These are phyloP conservation scores for Ogataea allantospora DNA, from an alignment of 805 yeast species.

Conservation along the genomic window DNA sequence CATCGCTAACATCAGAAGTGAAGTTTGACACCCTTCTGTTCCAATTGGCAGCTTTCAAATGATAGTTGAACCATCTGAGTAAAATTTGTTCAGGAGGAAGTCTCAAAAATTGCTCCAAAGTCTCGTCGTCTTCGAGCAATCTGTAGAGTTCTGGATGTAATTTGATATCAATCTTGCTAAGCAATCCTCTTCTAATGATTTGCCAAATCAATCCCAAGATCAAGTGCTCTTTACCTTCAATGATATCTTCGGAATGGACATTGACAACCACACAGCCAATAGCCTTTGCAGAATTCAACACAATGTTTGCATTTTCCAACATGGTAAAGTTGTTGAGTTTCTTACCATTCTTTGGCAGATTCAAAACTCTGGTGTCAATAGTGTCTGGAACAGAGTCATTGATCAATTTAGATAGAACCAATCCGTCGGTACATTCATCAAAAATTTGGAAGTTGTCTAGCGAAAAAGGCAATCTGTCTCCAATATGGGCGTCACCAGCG, in stretches of 20 bases:
- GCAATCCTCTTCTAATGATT: constrained; percentile 92
- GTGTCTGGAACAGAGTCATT: constrained; percentile 98
- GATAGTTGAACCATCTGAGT: constrained; percentile 96
- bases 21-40: constrained; percentile 83
- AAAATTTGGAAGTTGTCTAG: constrained; percentile 92
- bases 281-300: constrained; percentile 97
- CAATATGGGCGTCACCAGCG: constrained; percentile 84
- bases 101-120: constrained; percentile 92
- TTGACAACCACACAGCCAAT: constrained; percentile 98
- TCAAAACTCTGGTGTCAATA: constrained; percentile 94
- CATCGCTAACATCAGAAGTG: constrained; percentile 85
- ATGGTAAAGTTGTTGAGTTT: constrained; percentile 89
- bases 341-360: constrained; percentile 79
- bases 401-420: constrained; percentile 87
- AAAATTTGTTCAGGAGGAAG: constrained; percentile 97
- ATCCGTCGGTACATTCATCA: constrained; percentile 95
- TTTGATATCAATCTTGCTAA: constrained; percentile 93
- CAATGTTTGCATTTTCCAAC: constrained; percentile 96
- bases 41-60: constrained; percentile 90
- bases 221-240: constrained; percentile 91
- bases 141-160: constrained; percentile 95
- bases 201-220: constrained; percentile 95
- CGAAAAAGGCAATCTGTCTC: constrained; percentile 84
- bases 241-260: constrained; percentile 91
- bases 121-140: constrained; percentile 92